Evolutionary conservation across 2,329 filamentous ascomycete genomes (phyloP).

Genomic region (Fusarium armeniacum): DNA sequence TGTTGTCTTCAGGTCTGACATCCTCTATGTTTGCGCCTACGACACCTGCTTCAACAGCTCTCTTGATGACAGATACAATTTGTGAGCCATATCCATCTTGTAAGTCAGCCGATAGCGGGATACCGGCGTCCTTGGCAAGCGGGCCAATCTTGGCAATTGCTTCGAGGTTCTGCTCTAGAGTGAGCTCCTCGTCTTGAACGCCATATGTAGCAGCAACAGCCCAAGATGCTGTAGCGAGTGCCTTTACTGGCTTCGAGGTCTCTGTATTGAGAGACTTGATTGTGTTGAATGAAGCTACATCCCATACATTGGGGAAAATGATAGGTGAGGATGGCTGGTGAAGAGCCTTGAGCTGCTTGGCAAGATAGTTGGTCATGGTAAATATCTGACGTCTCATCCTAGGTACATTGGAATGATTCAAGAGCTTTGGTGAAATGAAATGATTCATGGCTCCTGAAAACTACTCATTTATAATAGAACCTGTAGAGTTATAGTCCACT

Average conservation of each 20-base stretch:
- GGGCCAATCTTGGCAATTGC: slow-evolving; percentile 61
- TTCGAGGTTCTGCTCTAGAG: slow-evolving; percentile 64
- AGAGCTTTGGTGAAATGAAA: neutral
- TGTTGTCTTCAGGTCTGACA: slow-evolving; percentile 52
- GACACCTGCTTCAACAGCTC: slow-evolving; percentile 64
- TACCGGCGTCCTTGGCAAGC: slow-evolving; percentile 56
- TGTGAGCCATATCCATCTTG: slow-evolving; percentile 71
- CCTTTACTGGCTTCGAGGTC: slow-evolving; percentile 55
- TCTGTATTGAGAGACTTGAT: slow-evolving; percentile 60
- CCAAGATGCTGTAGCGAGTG: slow-evolving; percentile 65
- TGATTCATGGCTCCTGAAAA: neutral
- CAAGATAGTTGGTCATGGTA: slow-evolving; percentile 52
- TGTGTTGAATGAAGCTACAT: slow-evolving; percentile 62
- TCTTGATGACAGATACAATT: slow-evolving; percentile 61
- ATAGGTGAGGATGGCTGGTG: slow-evolving; percentile 66
- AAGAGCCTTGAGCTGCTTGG: slow-evolving; percentile 58
- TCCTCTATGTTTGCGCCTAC: slow-evolving; percentile 74
- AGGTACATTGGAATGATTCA: neutral
- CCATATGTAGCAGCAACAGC: slow-evolving; percentile 64
- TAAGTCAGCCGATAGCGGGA: slow-evolving; percentile 69
- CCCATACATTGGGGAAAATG: slow-evolving; percentile 69
- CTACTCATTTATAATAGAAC: slow-evolving; percentile 10
- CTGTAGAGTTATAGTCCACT: neutral
- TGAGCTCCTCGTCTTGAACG: slow-evolving; percentile 63
- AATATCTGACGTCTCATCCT: neutral